These are phyloP conservation scores for Castanospermum australe DNA, from an alignment of 306 rosid genomes.

Conservation along the genomic window DNA sequence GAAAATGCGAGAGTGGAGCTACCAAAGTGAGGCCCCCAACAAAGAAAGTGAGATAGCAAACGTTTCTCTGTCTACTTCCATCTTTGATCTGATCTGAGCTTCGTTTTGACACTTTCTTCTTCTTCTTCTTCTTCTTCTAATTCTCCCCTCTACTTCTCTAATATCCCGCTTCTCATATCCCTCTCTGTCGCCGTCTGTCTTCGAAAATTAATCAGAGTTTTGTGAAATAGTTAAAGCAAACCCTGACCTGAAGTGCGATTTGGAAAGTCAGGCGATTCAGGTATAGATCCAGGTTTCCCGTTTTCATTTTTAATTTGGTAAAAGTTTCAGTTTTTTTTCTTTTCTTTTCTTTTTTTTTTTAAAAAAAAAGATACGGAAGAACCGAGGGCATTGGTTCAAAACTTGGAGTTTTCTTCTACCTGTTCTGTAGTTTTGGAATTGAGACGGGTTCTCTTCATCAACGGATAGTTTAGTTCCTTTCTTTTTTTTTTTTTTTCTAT, in stretches of 20 bases:
- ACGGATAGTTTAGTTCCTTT: background rate
- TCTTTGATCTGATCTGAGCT: too few species aligned
- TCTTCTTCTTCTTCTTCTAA: background rate
- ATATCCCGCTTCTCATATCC: slow-evolving; percentile 38
- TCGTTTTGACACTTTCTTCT: too few species aligned
- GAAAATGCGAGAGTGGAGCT: slow-evolving; percentile 6
- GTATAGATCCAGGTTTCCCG: background rate
- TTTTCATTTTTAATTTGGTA: background rate
- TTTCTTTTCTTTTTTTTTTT: background rate
- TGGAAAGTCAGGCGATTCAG: background rate
- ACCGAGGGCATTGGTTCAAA: too few species aligned
- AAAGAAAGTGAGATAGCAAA: background rate
- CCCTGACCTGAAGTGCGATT: background rate
- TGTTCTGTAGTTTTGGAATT: slow-evolving; percentile 15
- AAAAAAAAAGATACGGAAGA: too few species aligned
- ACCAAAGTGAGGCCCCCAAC: background rate
- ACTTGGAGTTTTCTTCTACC: background rate
- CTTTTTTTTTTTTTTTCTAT: background rate
- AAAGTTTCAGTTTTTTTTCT: background rate
- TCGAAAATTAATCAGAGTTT: background rate
- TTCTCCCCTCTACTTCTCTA: background rate
- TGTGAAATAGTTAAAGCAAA: too few species aligned
- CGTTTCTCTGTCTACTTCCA: background rate
- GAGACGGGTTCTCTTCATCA: slow-evolving; percentile 1
- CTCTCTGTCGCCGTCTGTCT: slow-evolving; percentile 45